phyloP scores from a whole-genome alignment of 805 yeast species.

The Grigorovia transvaalensis region DNA sequence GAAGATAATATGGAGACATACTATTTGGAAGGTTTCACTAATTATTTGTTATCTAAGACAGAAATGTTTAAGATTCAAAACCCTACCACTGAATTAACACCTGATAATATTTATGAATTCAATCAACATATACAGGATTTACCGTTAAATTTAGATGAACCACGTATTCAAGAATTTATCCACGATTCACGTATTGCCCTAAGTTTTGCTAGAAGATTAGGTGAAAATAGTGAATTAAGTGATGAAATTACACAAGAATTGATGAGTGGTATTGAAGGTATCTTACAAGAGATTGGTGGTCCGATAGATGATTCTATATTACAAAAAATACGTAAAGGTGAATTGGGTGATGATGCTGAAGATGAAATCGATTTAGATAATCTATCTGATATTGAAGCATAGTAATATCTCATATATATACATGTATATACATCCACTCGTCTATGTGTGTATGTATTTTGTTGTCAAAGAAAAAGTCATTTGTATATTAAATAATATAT shows the following conservation, averaged over 20 bases:
- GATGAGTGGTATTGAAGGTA: constrained; percentile 38
- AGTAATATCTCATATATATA: too few relatives aligned
- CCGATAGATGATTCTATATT: constrained; percentile 35
- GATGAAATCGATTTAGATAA: constrained; percentile 15
- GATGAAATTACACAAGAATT: constrained; percentile 53
- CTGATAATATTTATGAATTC: constrained; percentile 26
- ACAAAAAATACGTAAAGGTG: constrained; percentile 26
- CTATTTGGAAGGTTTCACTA: constrained; percentile 75
- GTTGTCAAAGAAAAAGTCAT: neutral
- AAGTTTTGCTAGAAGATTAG: constrained; percentile 33
- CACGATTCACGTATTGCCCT: constrained; percentile 32
- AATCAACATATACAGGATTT: constrained; percentile 26
- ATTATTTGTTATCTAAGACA: constrained; percentile 39
- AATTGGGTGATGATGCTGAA: constrained; percentile 32
- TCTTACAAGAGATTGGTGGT: constrained; percentile 54
- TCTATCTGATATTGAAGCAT: constrained; percentile 3
- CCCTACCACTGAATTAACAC: constrained; percentile 13
- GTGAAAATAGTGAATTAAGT: constrained; percentile 30
- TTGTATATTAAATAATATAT: neutral
- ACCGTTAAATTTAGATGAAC: constrained; percentile 32
- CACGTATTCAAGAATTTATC: constrained; percentile 18
- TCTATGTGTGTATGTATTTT: neutral
- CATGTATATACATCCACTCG: neutral
- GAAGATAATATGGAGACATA: constrained; percentile 75
- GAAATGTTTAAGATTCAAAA: constrained; percentile 17